phyloP scores from a whole-genome alignment of 192 early-diverging fungal genomes.

The Coemansia sp. region DNA sequence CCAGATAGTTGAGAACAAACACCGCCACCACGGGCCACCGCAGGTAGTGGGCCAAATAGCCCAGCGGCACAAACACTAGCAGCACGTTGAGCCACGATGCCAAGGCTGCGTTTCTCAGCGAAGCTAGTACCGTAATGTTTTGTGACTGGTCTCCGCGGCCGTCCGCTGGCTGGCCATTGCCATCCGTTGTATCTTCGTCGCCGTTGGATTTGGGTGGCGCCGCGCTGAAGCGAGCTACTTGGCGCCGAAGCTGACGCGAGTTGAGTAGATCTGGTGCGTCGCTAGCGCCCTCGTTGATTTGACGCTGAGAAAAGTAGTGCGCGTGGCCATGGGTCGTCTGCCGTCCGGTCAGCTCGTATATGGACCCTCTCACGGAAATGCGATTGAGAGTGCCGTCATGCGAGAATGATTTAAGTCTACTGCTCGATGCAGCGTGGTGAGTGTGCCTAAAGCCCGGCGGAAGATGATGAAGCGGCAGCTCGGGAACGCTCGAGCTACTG shows the following conservation, averaged over 20 bases:
- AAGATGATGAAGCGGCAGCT: not conserved
- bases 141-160: conserved; percentile 3
- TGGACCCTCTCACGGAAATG: not conserved
- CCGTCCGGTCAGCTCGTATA: not conserved
- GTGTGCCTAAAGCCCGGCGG: not conserved
- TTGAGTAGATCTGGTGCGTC: conserved; percentile 46
- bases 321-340: conserved; percentile 12
- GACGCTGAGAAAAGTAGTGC: not conserved
- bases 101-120: conserved; percentile 30
- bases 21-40: conserved; percentile 63
- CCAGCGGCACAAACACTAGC: conserved; percentile 78
- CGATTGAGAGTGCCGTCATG: conserved; percentile 30
- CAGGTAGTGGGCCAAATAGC: conserved; percentile 64
- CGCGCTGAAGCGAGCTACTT: conserved; percentile 27
- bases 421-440: not conserved
- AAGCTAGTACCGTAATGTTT: conserved; percentile 17
- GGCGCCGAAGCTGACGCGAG: conserved; percentile 45
- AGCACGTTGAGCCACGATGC: conserved; percentile 70
- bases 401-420: conserved; percentile 30
- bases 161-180: conserved; percentile 1
- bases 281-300: not conserved
- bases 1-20: conserved; percentile 86
- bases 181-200: not conserved
- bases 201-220: not conserved
- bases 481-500: conserved; percentile 2